Percentiles rank a stretch among this genome's conserved stretches.
phyloP scores from a whole-genome alignment of 768 basidiomycete genomes.

The Mycena filopes region DNA sequence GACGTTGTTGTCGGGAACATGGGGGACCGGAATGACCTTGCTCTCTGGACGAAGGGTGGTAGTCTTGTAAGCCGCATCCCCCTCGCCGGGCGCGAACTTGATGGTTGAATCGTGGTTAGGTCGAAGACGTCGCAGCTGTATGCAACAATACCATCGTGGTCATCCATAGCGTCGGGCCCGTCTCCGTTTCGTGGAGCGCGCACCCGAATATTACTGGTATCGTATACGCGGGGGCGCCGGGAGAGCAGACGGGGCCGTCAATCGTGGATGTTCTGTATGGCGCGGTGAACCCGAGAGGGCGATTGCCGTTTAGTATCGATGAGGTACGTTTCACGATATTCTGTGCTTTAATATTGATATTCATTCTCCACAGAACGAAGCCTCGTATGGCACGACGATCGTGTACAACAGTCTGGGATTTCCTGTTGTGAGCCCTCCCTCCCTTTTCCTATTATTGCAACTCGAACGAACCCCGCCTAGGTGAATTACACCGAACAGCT shows the following conservation, averaged over 20 bases:
- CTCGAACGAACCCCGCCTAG: slow-evolving; percentile 38
- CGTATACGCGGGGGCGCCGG: slow-evolving; percentile 43
- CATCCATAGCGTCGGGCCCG: slow-evolving; percentile 81
- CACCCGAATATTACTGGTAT: slow-evolving; percentile 78
- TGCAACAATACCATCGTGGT: slow-evolving; percentile 86
- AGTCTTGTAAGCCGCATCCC: slow-evolving; percentile 46
- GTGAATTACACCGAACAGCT: slow-evolving; percentile 76
- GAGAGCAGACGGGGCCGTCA: slow-evolving; percentile 83
- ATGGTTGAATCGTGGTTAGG: slow-evolving; percentile 42
- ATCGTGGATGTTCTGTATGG: slow-evolving; percentile 85
- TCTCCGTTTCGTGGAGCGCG: slow-evolving; percentile 75
- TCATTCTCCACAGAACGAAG: slow-evolving; percentile 7
- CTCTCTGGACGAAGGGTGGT: slow-evolving; percentile 68
- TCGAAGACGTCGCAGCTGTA: slow-evolving; percentile 68
- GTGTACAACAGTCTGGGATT: slow-evolving; percentile 51
- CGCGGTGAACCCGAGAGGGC: slow-evolving; percentile 77
- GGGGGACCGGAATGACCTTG: slow-evolving; percentile 69
- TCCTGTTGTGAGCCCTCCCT: slow-evolving; percentile 38
- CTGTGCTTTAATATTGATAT: not conserved
- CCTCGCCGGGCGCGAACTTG: not conserved
- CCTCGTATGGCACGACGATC: slow-evolving; percentile 40
- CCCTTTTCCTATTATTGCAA: slow-evolving; percentile 12
- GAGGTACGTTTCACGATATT: slow-evolving; percentile 50
- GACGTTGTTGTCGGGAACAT: slow-evolving; percentile 69
- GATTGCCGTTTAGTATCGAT: slow-evolving; percentile 78